Conservation (phyloP, 2,329 filamentous ascomycete genomes). For the Mycosphaerelloides madeirae region DNA sequence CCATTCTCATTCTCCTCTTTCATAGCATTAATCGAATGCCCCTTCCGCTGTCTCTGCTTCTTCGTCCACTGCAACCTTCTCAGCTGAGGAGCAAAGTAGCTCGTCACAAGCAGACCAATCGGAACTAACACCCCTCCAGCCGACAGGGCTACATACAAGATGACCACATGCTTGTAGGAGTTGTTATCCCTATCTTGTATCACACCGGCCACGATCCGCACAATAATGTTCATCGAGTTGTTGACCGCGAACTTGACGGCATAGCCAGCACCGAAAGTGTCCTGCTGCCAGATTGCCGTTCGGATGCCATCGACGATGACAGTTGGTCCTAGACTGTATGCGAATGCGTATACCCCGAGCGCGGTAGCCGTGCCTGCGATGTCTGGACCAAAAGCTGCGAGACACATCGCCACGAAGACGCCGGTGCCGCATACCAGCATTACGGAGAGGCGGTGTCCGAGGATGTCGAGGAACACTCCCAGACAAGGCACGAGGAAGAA, state of each 20-base stretch:
- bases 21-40: slow-evolving; percentile 41
- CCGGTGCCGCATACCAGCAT: slow-evolving; percentile 45
- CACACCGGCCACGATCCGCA: slow-evolving; percentile 53
- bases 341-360: slow-evolving; percentile 57
- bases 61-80: slow-evolving; percentile 55
- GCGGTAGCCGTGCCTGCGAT: slow-evolving; percentile 52
- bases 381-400: slow-evolving; percentile 50
- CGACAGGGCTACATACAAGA: slow-evolving; percentile 54
- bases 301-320: slow-evolving; percentile 58
- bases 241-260: slow-evolving; percentile 59
- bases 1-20: slow-evolving; percentile 41
- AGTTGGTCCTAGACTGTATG: slow-evolving; percentile 52
- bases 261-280: slow-evolving; percentile 58
- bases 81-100: slow-evolving; percentile 41
- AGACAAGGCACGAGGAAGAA: slow-evolving; percentile 57
- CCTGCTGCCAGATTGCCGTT: slow-evolving; percentile 56
- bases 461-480: slow-evolving; percentile 53
- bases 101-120: slow-evolving; percentile 36
- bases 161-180: slow-evolving; percentile 52
- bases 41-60: slow-evolving; percentile 47
- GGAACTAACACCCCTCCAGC: slow-evolving; percentile 47
- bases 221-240: slow-evolving; percentile 59
- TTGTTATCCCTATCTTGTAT: slow-evolving; percentile 56
- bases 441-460: slow-evolving; percentile 50
- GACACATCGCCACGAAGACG: slow-evolving; percentile 51